Conservation (phyloP, 305 asterid species). For the Plantago rigida region DNA sequence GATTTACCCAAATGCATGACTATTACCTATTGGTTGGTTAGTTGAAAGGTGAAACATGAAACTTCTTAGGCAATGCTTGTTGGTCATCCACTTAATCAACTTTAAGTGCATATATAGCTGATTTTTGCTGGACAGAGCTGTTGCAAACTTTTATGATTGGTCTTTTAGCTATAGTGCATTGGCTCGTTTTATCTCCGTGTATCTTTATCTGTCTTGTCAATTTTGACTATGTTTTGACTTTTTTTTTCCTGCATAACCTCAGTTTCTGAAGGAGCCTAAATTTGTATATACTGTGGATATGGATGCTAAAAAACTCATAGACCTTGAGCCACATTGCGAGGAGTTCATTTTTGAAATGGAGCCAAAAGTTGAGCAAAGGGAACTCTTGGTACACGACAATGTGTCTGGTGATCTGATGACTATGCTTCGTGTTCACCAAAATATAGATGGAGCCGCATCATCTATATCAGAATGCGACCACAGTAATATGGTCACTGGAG, state of each 20-base stretch:
- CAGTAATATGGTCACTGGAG: constrained; percentile 26
- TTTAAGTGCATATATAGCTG: not conserved
- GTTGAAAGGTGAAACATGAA: not conserved
- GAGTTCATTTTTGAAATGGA: constrained; percentile 79
- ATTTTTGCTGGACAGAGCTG: not conserved
- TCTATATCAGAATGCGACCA: constrained; percentile 26
- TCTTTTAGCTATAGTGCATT: too few species aligned
- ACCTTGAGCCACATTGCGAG: constrained; percentile 67
- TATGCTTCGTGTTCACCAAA: constrained; percentile 35
- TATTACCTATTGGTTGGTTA: too few species aligned
- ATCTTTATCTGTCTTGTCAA: not conserved
- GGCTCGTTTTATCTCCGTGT: too few species aligned
- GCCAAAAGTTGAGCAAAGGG: constrained; percentile 65
- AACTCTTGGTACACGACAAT: constrained; percentile 42
- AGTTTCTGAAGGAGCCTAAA: constrained; percentile 71
- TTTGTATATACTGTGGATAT: constrained; percentile 84
- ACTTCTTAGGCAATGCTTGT: not conserved
- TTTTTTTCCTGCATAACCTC: constrained; percentile 16
- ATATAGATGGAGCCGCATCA: constrained; percentile 27
- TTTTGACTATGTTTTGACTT: constrained; percentile 9
- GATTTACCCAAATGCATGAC: too few species aligned
- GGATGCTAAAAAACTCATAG: constrained; percentile 57
- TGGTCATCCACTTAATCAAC: not conserved
- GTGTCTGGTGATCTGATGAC: constrained; percentile 52
- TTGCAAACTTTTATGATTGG: too few species aligned